A percentile compares a stretch with the other conserved stretches of the same genome.
These are phyloP conservation scores for Venturia pyrina DNA, from an alignment of 2,329 filamentous ascomycete species.

Conservation along the genomic window DNA sequence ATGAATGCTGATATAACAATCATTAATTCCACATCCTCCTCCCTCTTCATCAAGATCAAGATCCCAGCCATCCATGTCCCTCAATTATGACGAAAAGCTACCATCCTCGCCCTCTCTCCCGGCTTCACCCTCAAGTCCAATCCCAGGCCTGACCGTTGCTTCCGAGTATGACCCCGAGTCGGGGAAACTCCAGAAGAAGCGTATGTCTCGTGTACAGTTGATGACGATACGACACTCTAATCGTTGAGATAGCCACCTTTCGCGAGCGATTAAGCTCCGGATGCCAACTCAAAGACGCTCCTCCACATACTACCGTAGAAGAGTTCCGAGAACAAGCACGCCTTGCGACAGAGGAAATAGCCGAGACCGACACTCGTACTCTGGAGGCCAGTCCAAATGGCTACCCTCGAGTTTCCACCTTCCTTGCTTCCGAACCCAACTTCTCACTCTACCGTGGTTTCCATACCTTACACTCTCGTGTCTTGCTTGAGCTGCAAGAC, in stretches of 20 bases:
- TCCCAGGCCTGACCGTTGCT: neutral
- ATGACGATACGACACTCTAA: neutral
- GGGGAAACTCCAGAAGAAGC: neutral
- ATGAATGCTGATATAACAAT: neutral
- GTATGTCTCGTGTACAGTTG: neutral
- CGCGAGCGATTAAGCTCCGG: neutral
- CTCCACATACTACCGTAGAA: neutral
- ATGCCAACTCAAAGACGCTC: neutral
- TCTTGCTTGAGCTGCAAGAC: slow-evolving; percentile 29
- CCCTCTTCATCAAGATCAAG: neutral
- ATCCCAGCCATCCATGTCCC: neutral
- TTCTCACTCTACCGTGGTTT: slow-evolving; percentile 32
- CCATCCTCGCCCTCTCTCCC: neutral
- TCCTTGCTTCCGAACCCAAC: slow-evolving; percentile 30
- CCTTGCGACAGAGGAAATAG: neutral
- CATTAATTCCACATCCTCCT: neutral
- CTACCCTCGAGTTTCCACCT: slow-evolving; percentile 28
- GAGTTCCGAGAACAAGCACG: neutral
- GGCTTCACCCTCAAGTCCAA: neutral
- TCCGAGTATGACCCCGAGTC: neutral
- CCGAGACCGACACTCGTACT: slow-evolving; percentile 12
- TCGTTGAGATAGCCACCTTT: neutral
- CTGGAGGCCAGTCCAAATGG: slow-evolving; percentile 30
- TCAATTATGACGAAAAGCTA: neutral
- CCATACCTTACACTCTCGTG: slow-evolving; percentile 28